Evolutionary conservation across 306 rosid genomes (phyloP), one percentile per base, ranked within the genome.

Genomic region (Pterocarpus santalinus): DNA sequence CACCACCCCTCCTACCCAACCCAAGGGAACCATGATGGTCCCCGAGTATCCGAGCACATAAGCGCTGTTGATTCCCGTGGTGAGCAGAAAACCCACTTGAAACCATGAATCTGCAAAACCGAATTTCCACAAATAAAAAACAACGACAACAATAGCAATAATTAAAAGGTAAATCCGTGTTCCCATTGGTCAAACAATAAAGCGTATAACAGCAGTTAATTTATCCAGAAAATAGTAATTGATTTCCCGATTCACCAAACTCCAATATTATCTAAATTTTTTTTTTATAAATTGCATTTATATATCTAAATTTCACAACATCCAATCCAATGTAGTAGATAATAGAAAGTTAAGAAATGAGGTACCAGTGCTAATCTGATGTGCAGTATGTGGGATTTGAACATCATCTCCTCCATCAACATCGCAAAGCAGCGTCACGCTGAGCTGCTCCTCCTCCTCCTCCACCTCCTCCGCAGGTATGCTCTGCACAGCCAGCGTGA

Each of bases 21-120:
- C 97, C 30, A 95, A 82, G 64, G 96, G 99, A 66, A 95, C 97
- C 99, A 95, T 93, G 78, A 90, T 84, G 35, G 94, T 87, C 6
- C 94, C 98, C 0, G 99, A 91, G 84, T 93, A 95, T 43, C 99
- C 99, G 67, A 95, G 85, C 69, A 95, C 97, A 81, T 90, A 95
- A 1, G 97, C 96, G 51, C 98, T 93, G 87, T 95, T 91, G 84
- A 95, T 82, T 75, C 97, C 99, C 4, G 99, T 93, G 0, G 97
- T 95, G 3, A 95, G 90, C 57, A 95, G 91, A 79, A 95, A 95
- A 5, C 93, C 97, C 75, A 65, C 98, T 80, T 95, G 99, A 86
- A 93, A 88, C 95, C 97, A 94, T 56, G 97, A 92, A 89, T 92
- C 98, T 90, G 68, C 57, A 41, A 15, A 66, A 28, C 2, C 10